Base-by-base conservation (phyloP, 768 basidiomycete genomes). In the Hygrophoropsis aurantiaca region DNA sequence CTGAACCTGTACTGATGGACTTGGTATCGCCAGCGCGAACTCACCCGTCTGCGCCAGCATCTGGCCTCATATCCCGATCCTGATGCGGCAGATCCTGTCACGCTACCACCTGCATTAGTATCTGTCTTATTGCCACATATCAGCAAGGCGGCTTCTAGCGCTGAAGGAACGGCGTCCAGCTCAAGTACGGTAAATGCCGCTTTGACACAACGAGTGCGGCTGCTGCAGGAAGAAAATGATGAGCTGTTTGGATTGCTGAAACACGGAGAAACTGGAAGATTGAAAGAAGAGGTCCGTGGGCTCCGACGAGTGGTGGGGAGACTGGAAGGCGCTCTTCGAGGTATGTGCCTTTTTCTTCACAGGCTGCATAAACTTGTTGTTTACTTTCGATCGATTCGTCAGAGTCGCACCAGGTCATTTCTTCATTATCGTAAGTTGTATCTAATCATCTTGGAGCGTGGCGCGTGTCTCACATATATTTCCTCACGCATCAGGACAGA, bases 171-270 rank as follows among this genome's bases (percentile, higher is more conserved):
- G 30, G 64, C 69, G 19, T 73, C 72, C 20, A 50, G 55, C 41
- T 70, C 75, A 10, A 78, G 74, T 52, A 85, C 85, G 1, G 84
- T 87, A 25, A 69, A 79, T 32, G 73, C 82, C n/a, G 90, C 90
- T 0, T 74, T 93, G 47, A 85, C 80, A 0, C 89, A 91, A 58
- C 75, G 87, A 39, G 78, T 80, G 21, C 80, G 80, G 40, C 65
- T 84, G 15, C 70, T 93, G 9, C 90, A 93, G 61, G 85, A 90
- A 46, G 90, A 93, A 65, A 93, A 93, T 50, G 89, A 93, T 54
- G 90, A 93, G 53, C 64, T 93, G 15, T 93, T 92, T 61, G 79
- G 82, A 40, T 68, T 92, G 9, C 67, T 93, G 46, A 85, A 81
- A 62, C 72, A 72, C 20, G 80, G 85, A 33, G 90, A 93, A 66